Percentiles rank a stretch among this genome's conserved stretches.
These are phyloP conservation scores for Amauroascus niger DNA, from an alignment of 2,329 filamentous ascomycete species.

Conservation along the genomic window DNA sequence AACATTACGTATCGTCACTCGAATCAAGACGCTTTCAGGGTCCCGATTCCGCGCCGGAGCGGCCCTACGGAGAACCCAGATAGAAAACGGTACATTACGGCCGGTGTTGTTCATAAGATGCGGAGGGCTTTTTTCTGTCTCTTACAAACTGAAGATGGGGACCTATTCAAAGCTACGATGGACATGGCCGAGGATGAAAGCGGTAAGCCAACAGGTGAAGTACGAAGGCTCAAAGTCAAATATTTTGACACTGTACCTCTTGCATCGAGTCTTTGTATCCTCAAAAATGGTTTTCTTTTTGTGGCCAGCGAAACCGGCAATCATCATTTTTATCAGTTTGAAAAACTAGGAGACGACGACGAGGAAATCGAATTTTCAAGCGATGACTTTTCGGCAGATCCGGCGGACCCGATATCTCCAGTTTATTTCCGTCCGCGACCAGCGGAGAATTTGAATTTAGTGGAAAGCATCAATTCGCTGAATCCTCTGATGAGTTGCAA, in stretches of 20 bases:
- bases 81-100: constrained; percentile 74
- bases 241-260: constrained; percentile 96
- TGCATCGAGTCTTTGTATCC: constrained; percentile 75
- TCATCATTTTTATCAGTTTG: constrained; percentile 91
- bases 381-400: constrained; percentile 69
- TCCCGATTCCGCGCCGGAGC: constrained; percentile 76
- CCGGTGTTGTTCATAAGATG: constrained; percentile 95
- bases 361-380: constrained; percentile 80
- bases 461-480: constrained; percentile 77
- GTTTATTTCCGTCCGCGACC: constrained; percentile 76
- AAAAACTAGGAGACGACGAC: constrained; percentile 91
- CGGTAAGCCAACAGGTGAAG: constrained; percentile 68
- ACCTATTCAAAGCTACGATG: constrained; percentile 91
- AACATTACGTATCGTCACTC: constrained; percentile 96
- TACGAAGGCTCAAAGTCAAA: constrained; percentile 78
- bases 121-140: constrained; percentile 97
- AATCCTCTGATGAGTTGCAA: constrained; percentile 89
- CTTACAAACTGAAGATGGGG: constrained; percentile 92
- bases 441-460: constrained; percentile 70
- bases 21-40: constrained; percentile 78
- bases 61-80: constrained; percentile 87
- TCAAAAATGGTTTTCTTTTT: constrained; percentile 93
- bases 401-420: constrained; percentile 60
- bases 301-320: constrained; percentile 88
- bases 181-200: constrained; percentile 78